A percentile compares a stretch with the other conserved stretches of the same genome.
phyloP scores from a whole-genome alignment of 352 stramenopile species.

The Phytophthora meadii region DNA sequence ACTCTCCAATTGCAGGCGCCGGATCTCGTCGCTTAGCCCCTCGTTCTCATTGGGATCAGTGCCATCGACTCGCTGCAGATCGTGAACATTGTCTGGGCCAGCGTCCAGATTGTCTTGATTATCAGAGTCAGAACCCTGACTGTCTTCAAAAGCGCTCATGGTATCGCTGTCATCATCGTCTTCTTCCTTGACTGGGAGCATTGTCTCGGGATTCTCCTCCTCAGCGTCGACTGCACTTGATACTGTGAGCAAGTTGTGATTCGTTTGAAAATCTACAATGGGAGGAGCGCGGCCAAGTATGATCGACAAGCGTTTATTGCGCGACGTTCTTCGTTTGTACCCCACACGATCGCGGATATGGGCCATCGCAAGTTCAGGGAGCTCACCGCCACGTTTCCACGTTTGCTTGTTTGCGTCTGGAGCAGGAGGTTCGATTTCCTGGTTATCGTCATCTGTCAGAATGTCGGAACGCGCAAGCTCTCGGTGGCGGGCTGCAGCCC shows the following conservation, averaged over 20 bases:
- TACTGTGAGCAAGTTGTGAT: neutral
- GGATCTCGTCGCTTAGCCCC: slow-evolving; percentile 27
- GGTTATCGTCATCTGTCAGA: slow-evolving; percentile 5
- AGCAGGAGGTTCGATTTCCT: neutral
- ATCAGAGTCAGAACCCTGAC: neutral
- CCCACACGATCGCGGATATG: slow-evolving; percentile 35
- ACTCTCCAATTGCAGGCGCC: slow-evolving; percentile 20
- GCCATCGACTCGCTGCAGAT: neutral
- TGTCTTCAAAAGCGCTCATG: slow-evolving; percentile 4
- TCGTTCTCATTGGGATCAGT: neutral
- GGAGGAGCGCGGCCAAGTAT: slow-evolving; percentile 22
- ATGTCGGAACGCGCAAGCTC: slow-evolving; percentile 3
- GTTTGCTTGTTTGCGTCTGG: slow-evolving; percentile 35
- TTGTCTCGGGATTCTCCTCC: neutral
- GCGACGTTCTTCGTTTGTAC: slow-evolving; percentile 7
- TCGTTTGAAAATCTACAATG: neutral
- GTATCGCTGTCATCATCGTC: neutral
- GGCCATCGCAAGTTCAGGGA: slow-evolving; percentile 29
- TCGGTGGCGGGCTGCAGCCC: slow-evolving; percentile 13
- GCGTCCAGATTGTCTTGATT: slow-evolving; percentile 7
- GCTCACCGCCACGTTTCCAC: slow-evolving; percentile 37
- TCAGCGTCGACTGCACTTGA: neutral
- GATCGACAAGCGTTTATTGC: slow-evolving; percentile 36
- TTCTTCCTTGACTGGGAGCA: slow-evolving; percentile 27
- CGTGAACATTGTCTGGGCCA: neutral